These are phyloP conservation scores for Vickermania ingenoplastis DNA, from an alignment of 208 protist genomes.

Conservation along the genomic window DNA sequence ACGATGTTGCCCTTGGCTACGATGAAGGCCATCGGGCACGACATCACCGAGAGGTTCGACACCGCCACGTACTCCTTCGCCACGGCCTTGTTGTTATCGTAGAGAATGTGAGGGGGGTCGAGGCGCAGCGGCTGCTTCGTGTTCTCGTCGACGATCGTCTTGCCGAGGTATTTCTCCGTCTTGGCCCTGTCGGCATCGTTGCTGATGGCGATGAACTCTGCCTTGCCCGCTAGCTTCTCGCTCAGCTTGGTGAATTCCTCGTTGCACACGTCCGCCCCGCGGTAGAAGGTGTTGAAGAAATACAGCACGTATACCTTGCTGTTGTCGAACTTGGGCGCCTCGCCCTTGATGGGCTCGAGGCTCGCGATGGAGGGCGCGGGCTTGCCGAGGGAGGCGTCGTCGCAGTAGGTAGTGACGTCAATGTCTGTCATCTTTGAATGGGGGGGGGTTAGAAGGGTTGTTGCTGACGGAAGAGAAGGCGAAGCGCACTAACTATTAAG, in stretches of 20 bases:
- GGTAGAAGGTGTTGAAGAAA: constrained; percentile 91
- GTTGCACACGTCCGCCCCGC: constrained; percentile 80
- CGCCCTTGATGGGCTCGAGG: constrained; percentile 65
- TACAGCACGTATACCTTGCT: constrained; percentile 82
- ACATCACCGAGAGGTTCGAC: constrained; percentile 77
- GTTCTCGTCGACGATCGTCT: constrained; percentile 85
- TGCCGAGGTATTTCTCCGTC: constrained; percentile 86
- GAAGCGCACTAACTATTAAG: too few relatives aligned
- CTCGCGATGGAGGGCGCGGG: constrained; percentile 45
- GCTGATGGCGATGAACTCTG: constrained; percentile 79
- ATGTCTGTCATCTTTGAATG: constrained; percentile 18
- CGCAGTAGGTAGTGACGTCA: constrained; percentile 83
- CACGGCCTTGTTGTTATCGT: constrained; percentile 78
- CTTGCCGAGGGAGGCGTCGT: constrained; percentile 69
- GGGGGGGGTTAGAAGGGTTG: not conserved
- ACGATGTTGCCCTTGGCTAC: constrained; percentile 71
- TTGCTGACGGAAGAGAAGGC: not conserved
- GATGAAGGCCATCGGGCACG: constrained; percentile 86
- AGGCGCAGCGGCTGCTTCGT: constrained; percentile 82
- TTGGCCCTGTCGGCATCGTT: constrained; percentile 82
- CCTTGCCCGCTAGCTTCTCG: constrained; percentile 63
- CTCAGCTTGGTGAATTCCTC: constrained; percentile 83
- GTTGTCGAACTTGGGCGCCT: constrained; percentile 30
- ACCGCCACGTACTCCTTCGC: constrained; percentile 68
- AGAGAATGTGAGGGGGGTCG: constrained; percentile 60